Conservation (phyloP, 2,329 filamentous ascomycete genomes). For the Fusarium sacchari region DNA sequence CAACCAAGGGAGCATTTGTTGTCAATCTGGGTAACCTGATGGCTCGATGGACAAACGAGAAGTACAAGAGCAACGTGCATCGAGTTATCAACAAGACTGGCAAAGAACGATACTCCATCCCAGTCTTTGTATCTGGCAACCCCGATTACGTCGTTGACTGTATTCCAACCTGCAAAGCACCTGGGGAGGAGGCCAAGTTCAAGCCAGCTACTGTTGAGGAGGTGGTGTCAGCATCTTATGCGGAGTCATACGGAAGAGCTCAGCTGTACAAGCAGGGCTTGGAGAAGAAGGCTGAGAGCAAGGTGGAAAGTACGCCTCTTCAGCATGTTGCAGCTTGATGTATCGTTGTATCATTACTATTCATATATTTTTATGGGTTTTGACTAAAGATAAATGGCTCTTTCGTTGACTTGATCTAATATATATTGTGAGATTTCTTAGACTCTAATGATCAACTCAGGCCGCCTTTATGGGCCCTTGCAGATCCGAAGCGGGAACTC, state of each 20-base stretch:
- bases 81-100: conserved; percentile 64
- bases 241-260: conserved; percentile 47
- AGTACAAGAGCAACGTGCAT: conserved; percentile 64
- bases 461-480: background rate
- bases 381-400: too few species aligned
- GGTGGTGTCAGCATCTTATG: conserved; percentile 47
- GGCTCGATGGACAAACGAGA: conserved; percentile 60
- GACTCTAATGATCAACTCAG: background rate
- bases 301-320: background rate
- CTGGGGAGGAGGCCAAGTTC: conserved; percentile 39
- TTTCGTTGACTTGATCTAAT: background rate
- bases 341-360: background rate
- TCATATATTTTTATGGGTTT: background rate
- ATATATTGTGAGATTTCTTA: too few species aligned
- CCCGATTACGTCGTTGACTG: conserved; percentile 4
- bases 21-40: conserved; percentile 64
- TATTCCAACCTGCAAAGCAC: background rate
- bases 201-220: conserved; percentile 48
- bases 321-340: background rate
- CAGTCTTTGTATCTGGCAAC: conserved; percentile 66
- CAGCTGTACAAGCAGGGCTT: conserved; percentile 48
- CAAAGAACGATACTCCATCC: conserved; percentile 64
- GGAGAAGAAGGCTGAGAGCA: background rate
- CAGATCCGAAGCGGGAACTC: background rate
- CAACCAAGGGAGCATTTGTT: conserved; percentile 52